Conservation (phyloP, 164 flowering plant genomes). For the Hamamelis virginiana region DNA sequence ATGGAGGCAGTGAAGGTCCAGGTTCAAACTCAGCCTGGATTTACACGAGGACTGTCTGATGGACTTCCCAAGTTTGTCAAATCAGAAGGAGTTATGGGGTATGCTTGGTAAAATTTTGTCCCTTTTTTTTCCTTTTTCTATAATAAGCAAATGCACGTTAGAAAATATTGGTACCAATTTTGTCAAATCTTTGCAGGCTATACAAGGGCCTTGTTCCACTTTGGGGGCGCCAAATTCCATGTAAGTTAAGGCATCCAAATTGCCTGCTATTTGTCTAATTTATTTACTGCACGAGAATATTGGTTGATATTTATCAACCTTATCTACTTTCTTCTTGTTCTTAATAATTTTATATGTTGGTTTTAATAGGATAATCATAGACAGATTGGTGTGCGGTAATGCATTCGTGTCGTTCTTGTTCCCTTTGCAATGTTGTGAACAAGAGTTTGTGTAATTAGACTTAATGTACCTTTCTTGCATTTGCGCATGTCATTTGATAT, state of each 20-base stretch:
- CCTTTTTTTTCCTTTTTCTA: background rate
- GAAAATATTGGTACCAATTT: background rate
- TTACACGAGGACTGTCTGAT: too few relatives aligned
- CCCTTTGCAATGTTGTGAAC: too few relatives aligned
- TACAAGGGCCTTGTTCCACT: conserved; percentile 83
- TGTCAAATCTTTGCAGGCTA: conserved; percentile 42
- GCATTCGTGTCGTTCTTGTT: too few relatives aligned
- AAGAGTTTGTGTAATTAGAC: too few relatives aligned
- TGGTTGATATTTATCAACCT: background rate
- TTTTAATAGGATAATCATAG: too few relatives aligned
- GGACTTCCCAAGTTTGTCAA: too few relatives aligned
- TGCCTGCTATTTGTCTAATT: background rate
- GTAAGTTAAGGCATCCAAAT: conserved; percentile 38
- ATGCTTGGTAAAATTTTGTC: conserved; percentile 12
- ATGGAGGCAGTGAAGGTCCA: too few relatives aligned
- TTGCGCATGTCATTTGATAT: too few relatives aligned
- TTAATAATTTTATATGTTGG: too few relatives aligned
- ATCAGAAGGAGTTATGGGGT: conserved; percentile 76
- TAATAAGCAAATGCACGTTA: background rate
- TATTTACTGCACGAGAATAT: background rate
- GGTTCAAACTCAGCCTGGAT: too few relatives aligned
- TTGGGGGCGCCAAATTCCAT: conserved; percentile 88
- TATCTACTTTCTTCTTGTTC: background rate
- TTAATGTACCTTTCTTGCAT: too few relatives aligned
- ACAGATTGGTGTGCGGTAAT: too few relatives aligned